A percentile compares a stretch with the other conserved stretches of the same genome.
phyloP scores from a whole-genome alignment of 2,329 filamentous ascomycete genomes.

The Chrysoporthe deuterocubensis region DNA sequence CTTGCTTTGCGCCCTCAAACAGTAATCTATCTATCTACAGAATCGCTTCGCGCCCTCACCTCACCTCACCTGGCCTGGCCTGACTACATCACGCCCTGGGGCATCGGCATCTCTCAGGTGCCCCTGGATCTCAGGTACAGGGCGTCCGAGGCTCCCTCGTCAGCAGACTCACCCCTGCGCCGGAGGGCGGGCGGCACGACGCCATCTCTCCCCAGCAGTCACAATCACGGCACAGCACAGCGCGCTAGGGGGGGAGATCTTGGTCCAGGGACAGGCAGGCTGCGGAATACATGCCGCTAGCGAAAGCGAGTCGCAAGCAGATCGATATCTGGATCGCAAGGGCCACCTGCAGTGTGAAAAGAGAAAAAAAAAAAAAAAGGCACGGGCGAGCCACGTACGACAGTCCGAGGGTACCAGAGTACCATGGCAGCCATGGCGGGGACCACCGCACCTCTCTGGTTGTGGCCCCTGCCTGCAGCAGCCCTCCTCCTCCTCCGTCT shows the following conservation, averaged over 20 bases:
- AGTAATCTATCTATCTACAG: not conserved
- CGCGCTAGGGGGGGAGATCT: not conserved
- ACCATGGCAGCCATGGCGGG: not conserved
- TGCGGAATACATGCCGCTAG: not conserved
- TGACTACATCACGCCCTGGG: not conserved
- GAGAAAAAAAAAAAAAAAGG: not conserved
- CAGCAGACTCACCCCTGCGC: not conserved
- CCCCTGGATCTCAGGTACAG: not conserved
- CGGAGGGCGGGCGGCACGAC: not conserved
- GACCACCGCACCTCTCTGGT: conserved; percentile 1
- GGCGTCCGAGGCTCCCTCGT: not conserved
- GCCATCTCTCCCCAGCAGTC: conserved; percentile 3
- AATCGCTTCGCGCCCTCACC: not conserved
- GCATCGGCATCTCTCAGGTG: not conserved
- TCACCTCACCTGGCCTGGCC: conserved; percentile 5
- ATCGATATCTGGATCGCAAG: not conserved
- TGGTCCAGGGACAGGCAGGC: not conserved
- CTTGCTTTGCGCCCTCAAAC: conserved; percentile 6
- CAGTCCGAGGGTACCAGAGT: not conserved
- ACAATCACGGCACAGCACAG: too few species aligned
- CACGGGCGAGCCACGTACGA: conserved; percentile 1
- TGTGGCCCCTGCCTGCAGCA: conserved; percentile 1
- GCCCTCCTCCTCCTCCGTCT: not conserved
- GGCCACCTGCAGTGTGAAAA: conserved; percentile 2
- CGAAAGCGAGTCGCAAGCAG: not conserved